These are phyloP conservation scores for Tremella fuciformis DNA, from an alignment of 768 basidiomycete species.

Conservation along the genomic window DNA sequence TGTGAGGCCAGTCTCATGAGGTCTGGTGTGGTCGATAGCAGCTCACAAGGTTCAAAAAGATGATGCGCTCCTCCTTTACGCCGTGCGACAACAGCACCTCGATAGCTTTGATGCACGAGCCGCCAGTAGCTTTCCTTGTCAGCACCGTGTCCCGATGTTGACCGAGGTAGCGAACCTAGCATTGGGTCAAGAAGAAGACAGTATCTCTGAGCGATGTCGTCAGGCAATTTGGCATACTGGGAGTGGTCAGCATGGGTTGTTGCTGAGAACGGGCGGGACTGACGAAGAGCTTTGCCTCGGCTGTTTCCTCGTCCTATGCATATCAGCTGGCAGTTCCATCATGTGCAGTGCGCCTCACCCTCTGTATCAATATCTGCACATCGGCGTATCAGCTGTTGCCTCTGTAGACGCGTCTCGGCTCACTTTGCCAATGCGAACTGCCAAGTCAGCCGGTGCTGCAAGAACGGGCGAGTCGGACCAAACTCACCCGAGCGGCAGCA, in stretches of 20 bases:
- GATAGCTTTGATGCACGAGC: constrained; percentile 95
- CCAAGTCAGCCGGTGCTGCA: constrained; percentile 2
- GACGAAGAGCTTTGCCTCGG: constrained; percentile 80
- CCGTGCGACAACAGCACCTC: constrained; percentile 88
- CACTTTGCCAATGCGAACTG: constrained; percentile 77
- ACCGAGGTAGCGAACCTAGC: constrained; percentile 65
- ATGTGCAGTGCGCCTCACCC: constrained; percentile 58
- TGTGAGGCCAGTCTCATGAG: constrained; percentile 6
- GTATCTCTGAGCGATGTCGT: constrained; percentile 85
- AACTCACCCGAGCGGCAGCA: constrained; percentile 69
- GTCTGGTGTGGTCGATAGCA: neutral
- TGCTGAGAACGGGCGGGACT: constrained; percentile 61
- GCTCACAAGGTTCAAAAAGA: constrained; percentile 84
- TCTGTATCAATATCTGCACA: constrained; percentile 77
- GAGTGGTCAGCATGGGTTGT: constrained; percentile 1
- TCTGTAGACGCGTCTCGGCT: neutral
- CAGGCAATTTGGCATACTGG: constrained; percentile 68
- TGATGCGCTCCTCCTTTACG: constrained; percentile 89
- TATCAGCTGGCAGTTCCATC: neutral
- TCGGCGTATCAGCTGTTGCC: constrained; percentile 6
- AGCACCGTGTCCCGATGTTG: neutral
- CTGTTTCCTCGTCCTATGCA: constrained; percentile 85
- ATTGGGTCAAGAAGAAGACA: constrained; percentile 95
- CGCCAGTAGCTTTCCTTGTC: constrained; percentile 70
- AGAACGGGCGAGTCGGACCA: constrained; percentile 54